These are phyloP conservation scores for Epicoccum sorghinum DNA, from an alignment of 2,329 filamentous ascomycete genomes.

Conservation along the genomic window DNA sequence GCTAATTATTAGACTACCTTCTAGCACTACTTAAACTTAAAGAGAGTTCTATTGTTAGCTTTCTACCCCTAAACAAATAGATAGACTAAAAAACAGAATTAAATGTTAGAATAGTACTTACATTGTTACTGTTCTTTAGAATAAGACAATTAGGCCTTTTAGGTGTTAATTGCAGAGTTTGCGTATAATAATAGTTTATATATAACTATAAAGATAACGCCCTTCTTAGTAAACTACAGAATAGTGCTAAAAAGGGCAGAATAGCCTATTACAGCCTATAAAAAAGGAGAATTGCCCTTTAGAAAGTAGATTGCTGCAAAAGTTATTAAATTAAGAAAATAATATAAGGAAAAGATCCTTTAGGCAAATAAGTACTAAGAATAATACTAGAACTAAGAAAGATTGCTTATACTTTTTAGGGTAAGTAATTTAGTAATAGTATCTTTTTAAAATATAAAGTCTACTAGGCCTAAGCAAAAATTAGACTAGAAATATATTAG, in stretches of 20 bases:
- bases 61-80: neutral
- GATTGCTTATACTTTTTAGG: neutral
- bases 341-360: neutral
- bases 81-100: neutral
- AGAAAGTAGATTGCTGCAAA: neutral
- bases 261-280: neutral
- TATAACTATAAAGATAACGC: neutral
- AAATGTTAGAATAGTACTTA: neutral
- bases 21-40: neutral
- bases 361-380: neutral
- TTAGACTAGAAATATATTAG: neutral
- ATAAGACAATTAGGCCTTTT: neutral
- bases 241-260: neutral
- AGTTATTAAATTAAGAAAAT: neutral
- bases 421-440: neutral
- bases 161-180: neutral
- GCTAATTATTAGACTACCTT: neutral
- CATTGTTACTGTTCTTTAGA: neutral
- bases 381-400: neutral
- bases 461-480: neutral
- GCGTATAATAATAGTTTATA: neutral
- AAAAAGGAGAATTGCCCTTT: neutral
- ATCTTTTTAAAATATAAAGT: neutral
- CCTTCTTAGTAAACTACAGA: neutral
- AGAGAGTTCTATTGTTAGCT: neutral